These are phyloP conservation scores for Pseudoscleropodium purum DNA, from an alignment of 225 moss, liverwort and hornwort species.

Conservation along the genomic window DNA sequence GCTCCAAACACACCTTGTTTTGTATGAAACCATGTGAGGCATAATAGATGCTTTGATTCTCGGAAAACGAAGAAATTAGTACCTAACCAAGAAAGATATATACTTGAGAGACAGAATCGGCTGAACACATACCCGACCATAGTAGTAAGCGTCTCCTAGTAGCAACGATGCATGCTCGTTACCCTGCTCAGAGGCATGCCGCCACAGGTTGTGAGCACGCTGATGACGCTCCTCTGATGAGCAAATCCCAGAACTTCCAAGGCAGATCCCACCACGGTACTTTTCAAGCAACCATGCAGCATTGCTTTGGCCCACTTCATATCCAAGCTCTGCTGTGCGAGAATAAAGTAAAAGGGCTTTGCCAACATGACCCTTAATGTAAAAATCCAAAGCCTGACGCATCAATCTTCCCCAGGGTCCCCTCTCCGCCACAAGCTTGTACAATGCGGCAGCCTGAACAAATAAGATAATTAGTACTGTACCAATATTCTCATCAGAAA, in stretches of 20 bases:
- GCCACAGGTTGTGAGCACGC: constrained; percentile 95
- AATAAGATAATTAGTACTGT: background rate
- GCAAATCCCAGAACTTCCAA: constrained; percentile 74
- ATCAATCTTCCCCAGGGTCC: constrained; percentile 94
- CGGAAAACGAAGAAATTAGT: background rate
- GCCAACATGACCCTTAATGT: constrained; percentile 74
- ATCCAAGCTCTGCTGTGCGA: constrained; percentile 90
- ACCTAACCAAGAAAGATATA: background rate
- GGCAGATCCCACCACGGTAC: constrained; percentile 65
- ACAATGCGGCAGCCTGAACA: constrained; percentile 66
- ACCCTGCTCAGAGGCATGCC: constrained; percentile 95
- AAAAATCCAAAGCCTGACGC: constrained; percentile 86
- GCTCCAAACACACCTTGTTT: background rate
- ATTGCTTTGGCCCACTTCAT: constrained; percentile 97
- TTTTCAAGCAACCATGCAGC: constrained; percentile 97
- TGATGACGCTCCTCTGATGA: constrained; percentile 74
- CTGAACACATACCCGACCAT: constrained; percentile 63
- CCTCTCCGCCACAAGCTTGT: constrained; percentile 88
- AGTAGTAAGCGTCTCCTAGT: constrained; percentile 96
- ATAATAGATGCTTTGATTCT: background rate
- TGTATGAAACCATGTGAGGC: background rate
- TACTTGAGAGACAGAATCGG: background rate
- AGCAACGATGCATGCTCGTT: constrained; percentile 96
- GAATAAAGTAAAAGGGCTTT: constrained; percentile 82
- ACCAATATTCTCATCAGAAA: background rate